Evolutionary conservation across 305 asterid species (phyloP), one percentile per base, ranked within the genome.

Genomic region (Andrographis paniculata): DNA sequence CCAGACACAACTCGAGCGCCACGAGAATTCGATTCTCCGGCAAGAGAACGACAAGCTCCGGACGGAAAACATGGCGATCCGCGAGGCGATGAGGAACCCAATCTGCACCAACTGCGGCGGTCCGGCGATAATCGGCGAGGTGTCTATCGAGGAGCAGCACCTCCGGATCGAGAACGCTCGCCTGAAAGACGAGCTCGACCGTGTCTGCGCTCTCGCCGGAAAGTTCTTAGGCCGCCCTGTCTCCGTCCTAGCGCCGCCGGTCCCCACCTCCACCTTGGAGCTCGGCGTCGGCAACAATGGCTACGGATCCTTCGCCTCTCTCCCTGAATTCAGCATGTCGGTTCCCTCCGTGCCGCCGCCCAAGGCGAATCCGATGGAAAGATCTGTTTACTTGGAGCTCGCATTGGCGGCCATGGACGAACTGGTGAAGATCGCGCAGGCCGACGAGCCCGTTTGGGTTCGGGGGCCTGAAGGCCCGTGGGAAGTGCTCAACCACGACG

Each of bases 391-490:
- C 2, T 45, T 82, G 52, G 97, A 92, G 61, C 82, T 87, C 1
- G 99, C 99, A 2, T 60, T 84, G 66, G 76, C 82, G 3, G 93
- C 97, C 9, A 87, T 92, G 97, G 83, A 84, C 20, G 95, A 87
- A 22, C 45, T 92, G 20, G 79, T 84, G 13, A 92, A 81, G 48
- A 35, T 79, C 65, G 95, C 86, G 13, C 91, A 81, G 35, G 35
- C 65, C 0, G 84, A 74, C 9, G 94, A 71, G 45, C 94, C 97
- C 1, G 68, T 92, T n/a, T 92, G 99, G 99, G 6, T 81, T 1
- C 52, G 69, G 54, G 62, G 74, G 64, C 23, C 52, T 5, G 93
- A 75, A 42, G 81, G 84, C 11, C 92, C 81, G 11, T 53, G 73
- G 27, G 80, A 74, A 17, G 27, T 79, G 1, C 52, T 92, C 47